These are phyloP conservation scores for Fomitopsis palustris DNA, from an alignment of 1,284 basidiomycete species.

Conservation along the genomic window DNA sequence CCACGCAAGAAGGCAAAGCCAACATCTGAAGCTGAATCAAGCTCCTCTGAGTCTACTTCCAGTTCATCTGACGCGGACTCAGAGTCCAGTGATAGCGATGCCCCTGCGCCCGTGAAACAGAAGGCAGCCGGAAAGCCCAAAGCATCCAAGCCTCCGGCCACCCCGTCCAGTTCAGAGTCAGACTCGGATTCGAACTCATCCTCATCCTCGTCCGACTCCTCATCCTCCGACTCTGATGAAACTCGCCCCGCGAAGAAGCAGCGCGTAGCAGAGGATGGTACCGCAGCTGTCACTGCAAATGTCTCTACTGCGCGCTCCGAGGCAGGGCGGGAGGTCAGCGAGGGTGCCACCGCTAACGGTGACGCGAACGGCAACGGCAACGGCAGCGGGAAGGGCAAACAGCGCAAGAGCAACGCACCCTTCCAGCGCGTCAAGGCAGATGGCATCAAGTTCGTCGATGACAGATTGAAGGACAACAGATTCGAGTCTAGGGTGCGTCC, in stretches of 20 bases:
- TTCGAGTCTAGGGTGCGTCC: conserved; percentile 75
- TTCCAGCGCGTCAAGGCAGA: conserved; percentile 85
- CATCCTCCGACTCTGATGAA: conserved; percentile 11
- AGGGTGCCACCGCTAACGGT: conserved; percentile 11
- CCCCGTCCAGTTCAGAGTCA: conserved; percentile 15
- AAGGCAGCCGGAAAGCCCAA: background rate
- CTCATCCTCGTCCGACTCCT: background rate
- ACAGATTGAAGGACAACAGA: conserved; percentile 73
- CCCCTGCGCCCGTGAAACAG: background rate
- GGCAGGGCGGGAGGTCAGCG: background rate
- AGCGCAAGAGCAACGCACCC: conserved; percentile 49
- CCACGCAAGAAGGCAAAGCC: background rate
- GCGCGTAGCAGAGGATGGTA: conserved; percentile 46
- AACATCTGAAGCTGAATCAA: background rate
- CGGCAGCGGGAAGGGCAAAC: conserved; percentile 29
- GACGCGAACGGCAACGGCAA: conserved; percentile 23
- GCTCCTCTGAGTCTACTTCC: conserved; percentile 8
- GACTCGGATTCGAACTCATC: conserved; percentile 23
- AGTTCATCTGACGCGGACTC: conserved; percentile 4
- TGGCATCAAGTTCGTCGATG: conserved; percentile 52
- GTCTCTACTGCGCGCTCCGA: conserved; percentile 6
- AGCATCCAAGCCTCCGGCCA: background rate
- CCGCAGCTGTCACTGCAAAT: conserved; percentile 44
- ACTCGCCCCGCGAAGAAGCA: conserved; percentile 53
- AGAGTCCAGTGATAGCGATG: conserved; percentile 5